These are phyloP conservation scores for Piloderma croceum DNA, from an alignment of 768 basidiomycete genomes.

Conservation along the genomic window DNA sequence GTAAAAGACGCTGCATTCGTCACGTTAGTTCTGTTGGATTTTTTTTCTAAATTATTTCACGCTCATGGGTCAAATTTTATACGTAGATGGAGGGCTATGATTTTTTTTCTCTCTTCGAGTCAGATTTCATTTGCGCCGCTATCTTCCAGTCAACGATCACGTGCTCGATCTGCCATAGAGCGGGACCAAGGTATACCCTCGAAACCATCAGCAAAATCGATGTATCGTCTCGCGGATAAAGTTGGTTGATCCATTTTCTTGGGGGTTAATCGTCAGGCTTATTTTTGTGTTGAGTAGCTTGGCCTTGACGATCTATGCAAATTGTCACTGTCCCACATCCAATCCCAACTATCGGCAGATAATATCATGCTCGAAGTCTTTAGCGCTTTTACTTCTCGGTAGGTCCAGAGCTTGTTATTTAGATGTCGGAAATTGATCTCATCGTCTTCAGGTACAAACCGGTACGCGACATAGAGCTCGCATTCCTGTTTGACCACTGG, in stretches of 20 bases:
- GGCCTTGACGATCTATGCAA: slow-evolving; percentile 7
- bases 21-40: neutral
- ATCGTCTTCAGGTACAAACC: neutral
- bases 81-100: slow-evolving; percentile 9
- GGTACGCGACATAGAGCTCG: neutral
- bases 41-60: no score
- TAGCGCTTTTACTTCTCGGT: slow-evolving; percentile 12
- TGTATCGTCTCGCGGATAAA: slow-evolving; percentile 19
- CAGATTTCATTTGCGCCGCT: neutral
- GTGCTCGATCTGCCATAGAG: slow-evolving; percentile 2
- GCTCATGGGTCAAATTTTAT: neutral
- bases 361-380: slow-evolving; percentile 20
- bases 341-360: slow-evolving; percentile 6
- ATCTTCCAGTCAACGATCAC: slow-evolving; percentile 8
- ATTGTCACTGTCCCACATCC: slow-evolving; percentile 10
- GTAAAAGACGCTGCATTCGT: neutral
- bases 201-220: slow-evolving; percentile 19
- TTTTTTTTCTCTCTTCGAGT: slow-evolving; percentile 17
- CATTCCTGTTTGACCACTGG: neutral
- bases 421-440: neutral
- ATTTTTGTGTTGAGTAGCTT: neutral
- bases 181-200: neutral
- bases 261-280: neutral
- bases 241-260: slow-evolving; percentile 5
- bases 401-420: neutral